Evolutionary conservation across 768 basidiomycete species (phyloP).

Genomic region (Podaxis pistillaris): DNA sequence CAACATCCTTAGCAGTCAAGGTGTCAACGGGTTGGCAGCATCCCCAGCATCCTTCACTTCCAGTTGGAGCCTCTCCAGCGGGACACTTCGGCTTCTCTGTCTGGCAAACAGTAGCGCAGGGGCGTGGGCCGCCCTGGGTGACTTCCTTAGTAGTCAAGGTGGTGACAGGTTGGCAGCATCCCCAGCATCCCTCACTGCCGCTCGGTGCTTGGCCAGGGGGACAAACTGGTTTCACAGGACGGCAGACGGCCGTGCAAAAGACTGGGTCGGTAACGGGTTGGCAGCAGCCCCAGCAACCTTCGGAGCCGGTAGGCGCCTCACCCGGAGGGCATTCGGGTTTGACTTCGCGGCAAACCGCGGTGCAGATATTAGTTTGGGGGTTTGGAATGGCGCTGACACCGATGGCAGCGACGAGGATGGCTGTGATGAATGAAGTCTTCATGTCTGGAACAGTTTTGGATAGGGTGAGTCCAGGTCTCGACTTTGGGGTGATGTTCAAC

Average conservation of each 20-base stretch:
- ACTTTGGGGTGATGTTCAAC: not conserved
- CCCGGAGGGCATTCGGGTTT: not conserved
- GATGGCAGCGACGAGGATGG: not conserved
- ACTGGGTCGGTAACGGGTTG: not conserved
- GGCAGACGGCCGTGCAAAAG: not conserved
- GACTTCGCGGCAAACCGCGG: not conserved
- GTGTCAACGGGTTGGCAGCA: not conserved
- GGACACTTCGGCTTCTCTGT: not conserved
- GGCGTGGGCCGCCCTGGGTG: too few relatives aligned
- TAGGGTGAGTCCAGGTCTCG: not conserved
- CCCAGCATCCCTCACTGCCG: not conserved
- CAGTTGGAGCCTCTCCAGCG: not conserved
- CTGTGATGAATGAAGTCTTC: not conserved
- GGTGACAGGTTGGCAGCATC: not conserved
- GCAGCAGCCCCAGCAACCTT: constrained; percentile 5
- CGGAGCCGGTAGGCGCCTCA: not conserved
- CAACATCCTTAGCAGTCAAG: not conserved
- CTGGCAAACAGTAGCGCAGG: not conserved
- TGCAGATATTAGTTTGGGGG: not conserved
- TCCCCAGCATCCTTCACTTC: not conserved
- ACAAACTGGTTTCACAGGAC: not conserved
- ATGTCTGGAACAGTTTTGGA: not conserved
- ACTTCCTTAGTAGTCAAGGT: not conserved
- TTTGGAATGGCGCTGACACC: not conserved
- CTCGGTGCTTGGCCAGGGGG: not conserved